Conservation (phyloP, 805 yeast species). For the Grigorovia transvaalensis region DNA sequence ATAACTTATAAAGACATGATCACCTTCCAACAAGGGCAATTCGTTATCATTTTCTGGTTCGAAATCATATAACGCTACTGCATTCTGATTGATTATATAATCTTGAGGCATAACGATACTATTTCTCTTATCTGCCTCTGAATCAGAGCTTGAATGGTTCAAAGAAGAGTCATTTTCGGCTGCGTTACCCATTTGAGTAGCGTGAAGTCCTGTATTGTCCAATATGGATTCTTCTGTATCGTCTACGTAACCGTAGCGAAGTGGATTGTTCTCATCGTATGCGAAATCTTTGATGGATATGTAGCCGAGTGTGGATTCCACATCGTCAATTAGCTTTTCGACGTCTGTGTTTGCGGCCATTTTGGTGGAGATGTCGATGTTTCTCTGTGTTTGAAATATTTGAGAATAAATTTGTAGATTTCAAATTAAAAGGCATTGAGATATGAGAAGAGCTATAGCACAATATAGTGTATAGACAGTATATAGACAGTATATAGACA, state of each 20-base stretch:
- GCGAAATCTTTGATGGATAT: constrained; percentile 74
- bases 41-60: constrained; percentile 93
- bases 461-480: neutral
- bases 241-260: constrained; percentile 51
- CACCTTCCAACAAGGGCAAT: constrained; percentile 66
- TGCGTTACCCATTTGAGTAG: neutral
- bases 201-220: constrained; percentile 10
- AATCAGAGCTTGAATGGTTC: constrained; percentile 1
- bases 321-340: constrained; percentile 1
- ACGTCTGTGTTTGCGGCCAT: neutral
- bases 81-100: constrained; percentile 41
- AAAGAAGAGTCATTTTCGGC: constrained; percentile 5
- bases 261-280: constrained; percentile 56
- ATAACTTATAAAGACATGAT: constrained; percentile 72
- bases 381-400: neutral
- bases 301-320: constrained; percentile 14
- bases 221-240: constrained; percentile 13
- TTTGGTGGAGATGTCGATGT: neutral
- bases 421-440: no score
- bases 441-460: no score
- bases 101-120: constrained; percentile 27
- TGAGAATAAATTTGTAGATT: no score
- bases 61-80: constrained; percentile 83
- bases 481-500: neutral
- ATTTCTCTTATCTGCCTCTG: constrained; percentile 19